A percentile compares a stretch with the other conserved stretches of the same genome.
Evolutionary conservation across 2,329 filamentous ascomycete genomes (phyloP).

Genomic region (Fulvia fulva): DNA sequence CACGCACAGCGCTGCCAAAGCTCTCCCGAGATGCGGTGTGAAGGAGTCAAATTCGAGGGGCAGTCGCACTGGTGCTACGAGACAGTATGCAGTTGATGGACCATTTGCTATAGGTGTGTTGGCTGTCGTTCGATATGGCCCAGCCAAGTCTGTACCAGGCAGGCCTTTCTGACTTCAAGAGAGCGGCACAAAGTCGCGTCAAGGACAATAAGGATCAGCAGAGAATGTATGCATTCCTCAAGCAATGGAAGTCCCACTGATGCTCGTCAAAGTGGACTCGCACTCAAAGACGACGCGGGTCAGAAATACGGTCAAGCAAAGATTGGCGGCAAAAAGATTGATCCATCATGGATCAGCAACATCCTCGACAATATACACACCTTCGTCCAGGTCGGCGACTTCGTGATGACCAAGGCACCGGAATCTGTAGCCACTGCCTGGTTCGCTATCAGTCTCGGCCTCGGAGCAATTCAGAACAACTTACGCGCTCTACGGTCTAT

Average conservation of each 20-base stretch:
- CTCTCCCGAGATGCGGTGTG: too few relatives aligned
- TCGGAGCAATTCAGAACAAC: conserved; percentile 21
- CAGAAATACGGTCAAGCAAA: conserved; percentile 11
- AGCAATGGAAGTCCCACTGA: conserved; percentile 1
- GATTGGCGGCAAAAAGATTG: conserved; percentile 11
- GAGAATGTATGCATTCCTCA: conserved; percentile 8
- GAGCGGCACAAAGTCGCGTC: conserved; percentile 1
- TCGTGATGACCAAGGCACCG: conserved; percentile 17
- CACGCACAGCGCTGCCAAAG: too few relatives aligned
- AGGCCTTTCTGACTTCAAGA: neutral
- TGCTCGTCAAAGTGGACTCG: neutral
- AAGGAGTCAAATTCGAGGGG: too few relatives aligned
- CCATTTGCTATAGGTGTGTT: neutral
- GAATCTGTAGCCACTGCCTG: conserved; percentile 21
- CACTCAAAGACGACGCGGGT: conserved; percentile 6
- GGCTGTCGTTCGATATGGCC: neutral
- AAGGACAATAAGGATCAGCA: neutral
- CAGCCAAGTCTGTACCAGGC: neutral
- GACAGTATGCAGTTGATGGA: too few relatives aligned
- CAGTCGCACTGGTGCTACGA: too few relatives aligned
- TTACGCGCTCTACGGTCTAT: conserved; percentile 19
- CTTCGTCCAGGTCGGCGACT: conserved; percentile 15
- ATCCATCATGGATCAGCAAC: conserved; percentile 11
- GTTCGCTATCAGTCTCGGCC: conserved; percentile 18
- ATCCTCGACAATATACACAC: conserved; percentile 18